Evolutionary conservation across 345 rosid species (phyloP), one percentile per base, ranked within the genome.

Genomic region (Brassica incana): DNA sequence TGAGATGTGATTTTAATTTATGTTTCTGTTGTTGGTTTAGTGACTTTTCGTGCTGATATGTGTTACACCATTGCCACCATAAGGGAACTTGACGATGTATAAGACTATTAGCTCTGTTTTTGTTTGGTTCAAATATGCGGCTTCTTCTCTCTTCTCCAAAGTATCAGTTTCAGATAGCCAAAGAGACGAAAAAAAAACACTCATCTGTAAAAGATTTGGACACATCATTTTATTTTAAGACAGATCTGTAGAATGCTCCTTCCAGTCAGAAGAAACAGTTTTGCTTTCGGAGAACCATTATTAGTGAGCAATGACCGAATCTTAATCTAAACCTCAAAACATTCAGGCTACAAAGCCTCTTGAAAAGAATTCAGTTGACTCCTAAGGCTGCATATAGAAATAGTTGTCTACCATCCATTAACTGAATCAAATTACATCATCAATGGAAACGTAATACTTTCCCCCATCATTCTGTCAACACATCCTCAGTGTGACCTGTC

Each of bases 391-490:
- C 72, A 85, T 8, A 29, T 10, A 83, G 35, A 78, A 36, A 72
- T 54, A 74, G 77, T 33, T 20, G 29, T 33, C 25, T 48, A 48
- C n/a, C 58, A 30, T 43, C 43, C 40, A 65, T 12, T 56, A 18
- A 32, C 10, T 6, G 8, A 27, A 5, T 59, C 32, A 77, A 66
- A 63, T 6, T 43, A 72, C 9, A 76, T 32, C 27, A 35, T 29
- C 32, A 81, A 45, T 20, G 2, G n/a, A 74, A 45, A 67, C 30
- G 65, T 5, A 18, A 73, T 66, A 79, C 88, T 88, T 78, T 91
- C 6, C 98, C 83, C 85, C 90, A 89, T 87, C 45, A 95, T 90
- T 86, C 87, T 91, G 90, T 93, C 99, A 77, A 95, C 98, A 78
- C 94, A 29, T 29, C 32, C 4, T 29, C 32, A 29, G 32, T 29